Percentiles rank a stretch among this genome's conserved stretches.
Evolutionary conservation across 129 eudicot species (phyloP).

Genomic region (Ambrosia trifida): DNA sequence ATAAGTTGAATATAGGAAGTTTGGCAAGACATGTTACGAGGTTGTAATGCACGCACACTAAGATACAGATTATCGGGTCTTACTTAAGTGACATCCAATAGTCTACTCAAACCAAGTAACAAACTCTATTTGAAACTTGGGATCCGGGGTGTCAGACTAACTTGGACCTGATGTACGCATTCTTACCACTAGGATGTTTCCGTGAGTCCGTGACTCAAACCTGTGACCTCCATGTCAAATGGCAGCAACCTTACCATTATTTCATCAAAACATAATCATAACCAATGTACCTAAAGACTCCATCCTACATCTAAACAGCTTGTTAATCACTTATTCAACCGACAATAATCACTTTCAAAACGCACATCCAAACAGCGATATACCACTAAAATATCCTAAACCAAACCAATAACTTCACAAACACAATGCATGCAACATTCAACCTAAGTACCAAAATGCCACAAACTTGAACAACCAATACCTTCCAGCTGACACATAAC

Average conservation of each 20-base stretch:
- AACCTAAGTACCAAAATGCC: not conserved
- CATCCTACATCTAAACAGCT: conserved; percentile 1
- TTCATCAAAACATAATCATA: not conserved
- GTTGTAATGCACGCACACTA: not conserved
- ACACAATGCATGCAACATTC: not conserved
- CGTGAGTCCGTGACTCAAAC: no score
- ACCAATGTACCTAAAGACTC: conserved; percentile 3
- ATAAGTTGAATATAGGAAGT: not conserved
- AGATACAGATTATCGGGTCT: not conserved
- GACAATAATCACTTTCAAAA: conserved; percentile 4
- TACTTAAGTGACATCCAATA: not conserved
- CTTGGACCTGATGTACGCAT: no score
- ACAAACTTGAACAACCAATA: conserved; percentile 26
- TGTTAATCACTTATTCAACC: not conserved
- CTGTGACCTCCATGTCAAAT: no score
- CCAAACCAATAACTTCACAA: conserved; percentile 15
- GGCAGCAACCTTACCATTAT: not conserved
- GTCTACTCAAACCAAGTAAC: not conserved
- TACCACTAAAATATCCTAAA: not conserved
- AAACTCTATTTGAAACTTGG: not conserved
- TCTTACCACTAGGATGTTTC: no score
- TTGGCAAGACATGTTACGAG: not conserved
- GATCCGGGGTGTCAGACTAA: no score
- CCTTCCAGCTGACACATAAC: conserved; percentile 99
- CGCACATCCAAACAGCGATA: not conserved